phyloP scores from a whole-genome alignment of 495 filamentous ascomycete genomes.

The Acidiella bohemica region DNA sequence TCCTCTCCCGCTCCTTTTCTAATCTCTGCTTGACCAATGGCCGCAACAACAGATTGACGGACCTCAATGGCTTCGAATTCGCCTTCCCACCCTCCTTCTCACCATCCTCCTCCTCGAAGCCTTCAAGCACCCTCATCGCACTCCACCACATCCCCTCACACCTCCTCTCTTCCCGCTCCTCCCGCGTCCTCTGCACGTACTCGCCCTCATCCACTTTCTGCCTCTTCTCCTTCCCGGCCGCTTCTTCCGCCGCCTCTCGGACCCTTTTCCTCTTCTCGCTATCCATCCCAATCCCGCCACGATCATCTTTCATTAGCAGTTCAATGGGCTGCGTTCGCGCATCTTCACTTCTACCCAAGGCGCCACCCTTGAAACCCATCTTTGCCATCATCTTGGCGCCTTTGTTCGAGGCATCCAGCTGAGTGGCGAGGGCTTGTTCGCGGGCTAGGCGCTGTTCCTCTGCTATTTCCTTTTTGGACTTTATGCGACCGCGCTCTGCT shows the following conservation, averaged over 20 bases:
- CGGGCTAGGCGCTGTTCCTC: constrained; percentile 52
- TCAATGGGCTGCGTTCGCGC: constrained; percentile 51
- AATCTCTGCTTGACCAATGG: constrained; percentile 55
- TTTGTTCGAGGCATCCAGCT: constrained; percentile 54
- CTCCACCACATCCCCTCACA: constrained; percentile 52
- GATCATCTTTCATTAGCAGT: constrained; percentile 58
- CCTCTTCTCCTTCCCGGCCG: constrained; percentile 42
- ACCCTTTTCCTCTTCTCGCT: constrained; percentile 72
- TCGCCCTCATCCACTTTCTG: constrained; percentile 56
- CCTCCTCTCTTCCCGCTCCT: constrained; percentile 58
- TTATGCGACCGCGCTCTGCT: constrained; percentile 45
- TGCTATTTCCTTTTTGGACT: constrained; percentile 67
- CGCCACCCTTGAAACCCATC: constrained; percentile 72
- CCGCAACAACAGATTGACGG: constrained; percentile 67
- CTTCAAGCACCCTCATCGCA: constrained; percentile 62
- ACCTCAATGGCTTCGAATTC: constrained; percentile 34
- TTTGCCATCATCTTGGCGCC: constrained; percentile 94
- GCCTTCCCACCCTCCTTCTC: background rate
- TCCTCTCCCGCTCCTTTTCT: constrained; percentile 53
- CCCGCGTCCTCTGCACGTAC: constrained; percentile 59
- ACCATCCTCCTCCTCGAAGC: constrained; percentile 16
- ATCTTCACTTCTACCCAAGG: constrained; percentile 45
- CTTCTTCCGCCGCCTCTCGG: constrained; percentile 44
- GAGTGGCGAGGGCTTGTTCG: constrained; percentile 58
- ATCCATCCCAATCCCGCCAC: constrained; percentile 76